phyloP scores from a whole-genome alignment of 176 grass and related monocot genomes.

The sorghum (Sorghum bicolor) region Sorghum_bicolor_NCBIv3 NC_012879.2:57080001-57080500 shows the following conservation, averaged over 20 bases:
- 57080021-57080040: slow-evolving; percentile 4
- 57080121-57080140: slow-evolving; percentile 17
- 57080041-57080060: neutral
- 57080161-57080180: slow-evolving; percentile 12
- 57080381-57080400: neutral
- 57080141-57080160: slow-evolving; percentile 6
- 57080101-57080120: neutral
- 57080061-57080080: neutral
- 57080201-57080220: slow-evolving; percentile 23
- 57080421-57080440: slow-evolving; percentile 20
- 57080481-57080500: neutral
- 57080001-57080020: neutral
- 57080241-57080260: neutral
- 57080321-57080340: neutral
- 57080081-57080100: slow-evolving; percentile 30
- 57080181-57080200: neutral
- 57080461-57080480: neutral
- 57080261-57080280: neutral
- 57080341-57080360: neutral
- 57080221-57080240: slow-evolving; percentile 3
- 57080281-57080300: neutral
- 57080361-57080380: neutral
- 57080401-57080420: neutral
- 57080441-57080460: slow-evolving; percentile 22
- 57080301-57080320: neutral